Percentiles rank a stretch among this genome's conserved stretches.
phyloP scores from a whole-genome alignment of 2,329 filamentous ascomycete species.

The Paramyrothecium roridum region DNA sequence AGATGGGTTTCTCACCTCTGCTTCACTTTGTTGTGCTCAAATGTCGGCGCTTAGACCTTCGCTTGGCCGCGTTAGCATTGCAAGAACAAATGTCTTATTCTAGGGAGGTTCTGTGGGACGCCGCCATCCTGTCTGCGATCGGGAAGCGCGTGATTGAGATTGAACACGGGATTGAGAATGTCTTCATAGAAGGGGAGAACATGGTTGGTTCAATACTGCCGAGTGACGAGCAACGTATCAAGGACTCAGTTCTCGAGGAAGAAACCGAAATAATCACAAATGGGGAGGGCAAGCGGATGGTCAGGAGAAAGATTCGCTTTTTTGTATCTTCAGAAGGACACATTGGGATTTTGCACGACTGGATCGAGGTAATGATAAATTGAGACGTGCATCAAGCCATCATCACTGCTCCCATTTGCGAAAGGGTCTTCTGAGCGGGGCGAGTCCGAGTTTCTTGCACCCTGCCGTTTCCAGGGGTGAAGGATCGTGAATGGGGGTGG shows the following conservation, averaged over 20 bases:
- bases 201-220: constrained; percentile 6
- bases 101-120: constrained; percentile 35
- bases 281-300: neutral
- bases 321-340: neutral
- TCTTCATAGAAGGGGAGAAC: constrained; percentile 7
- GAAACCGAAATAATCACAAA: neutral
- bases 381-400: too few species aligned
- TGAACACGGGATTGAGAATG: constrained; percentile 31
- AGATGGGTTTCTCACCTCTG: constrained; percentile 34
- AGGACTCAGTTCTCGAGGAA: constrained; percentile 10
- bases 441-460: too few species aligned
- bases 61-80: constrained; percentile 28
- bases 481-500: neutral
- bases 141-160: constrained; percentile 31
- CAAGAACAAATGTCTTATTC: constrained; percentile 23
- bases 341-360: too few species aligned
- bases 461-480: too few species aligned
- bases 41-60: constrained; percentile 32
- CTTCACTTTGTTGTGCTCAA: constrained; percentile 34
- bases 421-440: neutral
- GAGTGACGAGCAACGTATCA: constrained; percentile 11
- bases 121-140: constrained; percentile 22
- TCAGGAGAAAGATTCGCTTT: constrained; percentile 2
- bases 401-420: too few species aligned
- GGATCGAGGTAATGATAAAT: too few species aligned